Evolutionary conservation across 1,284 basidiomycete species (phyloP), one percentile per base, ranked within the genome.

Genomic region (Cryptococcus floricola): DNA sequence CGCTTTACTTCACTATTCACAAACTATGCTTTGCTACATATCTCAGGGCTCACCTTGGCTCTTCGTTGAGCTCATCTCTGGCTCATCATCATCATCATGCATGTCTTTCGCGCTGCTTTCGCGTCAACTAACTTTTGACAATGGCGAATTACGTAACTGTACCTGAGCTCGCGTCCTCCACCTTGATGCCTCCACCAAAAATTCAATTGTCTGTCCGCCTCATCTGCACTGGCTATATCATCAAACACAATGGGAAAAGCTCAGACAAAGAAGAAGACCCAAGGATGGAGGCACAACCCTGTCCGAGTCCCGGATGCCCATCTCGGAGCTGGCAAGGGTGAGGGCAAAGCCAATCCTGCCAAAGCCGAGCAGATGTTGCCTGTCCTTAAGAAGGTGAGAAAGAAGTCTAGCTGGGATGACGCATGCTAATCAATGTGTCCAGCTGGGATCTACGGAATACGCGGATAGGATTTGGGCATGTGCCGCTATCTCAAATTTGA

Each of bases 401-500:
- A 6, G 31, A 10, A 34, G 31, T 10, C 31, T 10, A 7, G 31
- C 10, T 10, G 10, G 10, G 10, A 31, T 25, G 16, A 23, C 7
- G 16, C 45, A 27, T 14, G 10, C 13, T 28, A 19, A 12, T 23
- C 16, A 46, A 2, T 18, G 23, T 42, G 14, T 31, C 13, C 54
- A 77, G 77, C 71, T 78, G 54, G 67, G 64, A 52, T 72, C 87
- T 56, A 67, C 84, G 6, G 89, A 93, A 62, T 80, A 83, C 10
- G 77, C 82, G 2, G 91, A 95, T 67, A 83, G 91, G 51, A 89
- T 89, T 69, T 94, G 91, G 91, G 90, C 91, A 5, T 94, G 91
- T 70, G 89, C 91, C 31, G 91, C 91, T 0, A 87, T 93, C 23
- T 90, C 88, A 14, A 93, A 90, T 72, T 79, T 95, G 55, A 92